phyloP scores from a whole-genome alignment of 768 basidiomycete genomes.

The Pleurotus cornucopiae region DNA sequence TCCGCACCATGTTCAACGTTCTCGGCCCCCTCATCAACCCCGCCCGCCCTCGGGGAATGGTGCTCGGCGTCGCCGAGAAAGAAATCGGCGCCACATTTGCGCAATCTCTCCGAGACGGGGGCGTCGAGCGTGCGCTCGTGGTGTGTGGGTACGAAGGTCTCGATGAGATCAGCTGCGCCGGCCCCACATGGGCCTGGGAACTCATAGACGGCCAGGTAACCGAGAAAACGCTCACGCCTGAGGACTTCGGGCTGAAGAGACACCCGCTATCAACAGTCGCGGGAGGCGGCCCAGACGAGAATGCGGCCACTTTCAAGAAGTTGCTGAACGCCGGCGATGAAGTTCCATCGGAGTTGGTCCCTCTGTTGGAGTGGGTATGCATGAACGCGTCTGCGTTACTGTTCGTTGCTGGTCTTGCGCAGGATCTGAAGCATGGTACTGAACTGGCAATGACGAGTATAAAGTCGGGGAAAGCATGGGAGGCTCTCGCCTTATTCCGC shows the following conservation, averaged over 20 bases:
- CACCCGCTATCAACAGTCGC: constrained; percentile 70
- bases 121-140: constrained; percentile 81
- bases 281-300: constrained; percentile 74
- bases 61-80: constrained; percentile 83
- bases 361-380: constrained; percentile 83
- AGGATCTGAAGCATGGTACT: constrained; percentile 68
- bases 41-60: constrained; percentile 79
- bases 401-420: constrained; percentile 76
- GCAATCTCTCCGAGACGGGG: constrained; percentile 62
- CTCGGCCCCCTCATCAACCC: constrained; percentile 95
- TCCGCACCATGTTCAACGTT: constrained; percentile 95
- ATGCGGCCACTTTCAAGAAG: constrained; percentile 67
- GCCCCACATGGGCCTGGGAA: constrained; percentile 83
- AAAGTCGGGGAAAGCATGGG: constrained; percentile 56
- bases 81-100: constrained; percentile 83
- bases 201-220: constrained; percentile 66
- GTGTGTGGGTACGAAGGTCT: constrained; percentile 91
- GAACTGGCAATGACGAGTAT: constrained; percentile 60
- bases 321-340: constrained; percentile 57
- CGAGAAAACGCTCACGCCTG: constrained; percentile 58
- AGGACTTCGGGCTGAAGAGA: constrained; percentile 69
- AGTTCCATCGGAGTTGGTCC: constrained; percentile 51
- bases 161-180: constrained; percentile 95
- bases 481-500: constrained; percentile 48
- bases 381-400: constrained; percentile 89